Percentiles rank a stretch among this genome's conserved stretches.
Conservation (phyloP, 1,139 yeast species). For the Sugiyamaella castrensis region DNA sequence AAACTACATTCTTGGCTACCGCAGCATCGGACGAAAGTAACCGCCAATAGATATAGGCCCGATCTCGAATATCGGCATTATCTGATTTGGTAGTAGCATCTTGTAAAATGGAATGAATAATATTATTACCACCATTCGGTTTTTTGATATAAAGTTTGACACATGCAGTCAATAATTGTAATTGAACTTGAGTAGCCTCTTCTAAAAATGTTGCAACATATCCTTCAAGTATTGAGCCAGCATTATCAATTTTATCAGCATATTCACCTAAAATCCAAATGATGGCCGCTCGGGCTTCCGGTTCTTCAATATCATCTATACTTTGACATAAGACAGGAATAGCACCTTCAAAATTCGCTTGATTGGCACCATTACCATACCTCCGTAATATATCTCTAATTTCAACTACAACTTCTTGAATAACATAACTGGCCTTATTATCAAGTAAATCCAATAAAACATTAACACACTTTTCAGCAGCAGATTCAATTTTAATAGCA, state of each 20-base stretch:
- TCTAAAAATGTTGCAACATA: constrained; percentile 66
- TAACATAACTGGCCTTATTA: constrained; percentile 70
- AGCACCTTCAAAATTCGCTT: constrained; percentile 49
- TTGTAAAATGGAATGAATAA: constrained; percentile 70
- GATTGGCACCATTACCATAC: constrained; percentile 50
- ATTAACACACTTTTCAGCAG: constrained; percentile 68
- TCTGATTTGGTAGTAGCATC: constrained; percentile 77
- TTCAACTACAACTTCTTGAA: constrained; percentile 77
- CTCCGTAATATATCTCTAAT: constrained; percentile 75
- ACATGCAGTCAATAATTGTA: constrained; percentile 69
- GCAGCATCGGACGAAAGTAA: constrained; percentile 63
- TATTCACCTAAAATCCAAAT: constrained; percentile 91
- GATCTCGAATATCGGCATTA: constrained; percentile 90
- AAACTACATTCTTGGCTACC: constrained; percentile 50
- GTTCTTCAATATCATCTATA: constrained; percentile 56
- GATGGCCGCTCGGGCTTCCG: constrained; percentile 70
- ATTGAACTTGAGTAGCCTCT: constrained; percentile 72
- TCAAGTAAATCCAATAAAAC: constrained; percentile 71
- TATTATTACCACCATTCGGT: constrained; percentile 45
- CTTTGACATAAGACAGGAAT: constrained; percentile 67
- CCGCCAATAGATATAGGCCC: constrained; percentile 95
- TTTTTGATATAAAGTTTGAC: constrained; percentile 66
- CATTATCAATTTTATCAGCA: constrained; percentile 65
- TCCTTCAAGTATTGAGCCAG: constrained; percentile 44
- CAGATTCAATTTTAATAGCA: constrained; percentile 71